Conservation (phyloP, 345 rosid genomes). For the Firmiana major region DNA sequence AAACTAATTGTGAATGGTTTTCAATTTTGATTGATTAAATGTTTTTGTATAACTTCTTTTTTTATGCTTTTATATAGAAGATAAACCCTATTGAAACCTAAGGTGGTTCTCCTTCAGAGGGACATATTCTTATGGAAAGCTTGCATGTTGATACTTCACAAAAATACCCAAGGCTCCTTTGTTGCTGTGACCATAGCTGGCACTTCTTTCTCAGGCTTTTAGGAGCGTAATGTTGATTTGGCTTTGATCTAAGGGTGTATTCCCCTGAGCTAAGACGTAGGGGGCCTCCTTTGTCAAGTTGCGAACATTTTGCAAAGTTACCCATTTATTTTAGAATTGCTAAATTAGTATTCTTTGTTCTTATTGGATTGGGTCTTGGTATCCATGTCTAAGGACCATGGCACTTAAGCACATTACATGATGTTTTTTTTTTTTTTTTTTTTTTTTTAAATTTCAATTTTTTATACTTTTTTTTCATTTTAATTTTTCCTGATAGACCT, state of each 20-base stretch:
- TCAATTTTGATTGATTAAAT: conserved; percentile 4
- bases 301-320: neutral
- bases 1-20: neutral
- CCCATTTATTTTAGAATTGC: neutral
- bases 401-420: neutral
- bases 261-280: neutral
- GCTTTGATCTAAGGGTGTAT: neutral
- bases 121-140: neutral
- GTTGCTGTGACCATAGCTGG: neutral
- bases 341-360: neutral
- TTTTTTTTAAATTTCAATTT: neutral
- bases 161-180: neutral
- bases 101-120: neutral
- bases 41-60: neutral
- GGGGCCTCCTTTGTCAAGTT: neutral
- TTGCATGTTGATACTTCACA: neutral
- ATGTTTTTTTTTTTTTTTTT: neutral
- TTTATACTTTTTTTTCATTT: neutral
- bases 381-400: neutral
- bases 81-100: neutral
- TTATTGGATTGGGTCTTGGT: neutral
- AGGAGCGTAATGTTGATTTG: neutral
- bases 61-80: neutral
- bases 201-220: neutral
- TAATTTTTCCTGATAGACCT: neutral